phyloP scores from a whole-genome alignment of 1,139 yeast species.

The Suhomyces bokatorum region DNA sequence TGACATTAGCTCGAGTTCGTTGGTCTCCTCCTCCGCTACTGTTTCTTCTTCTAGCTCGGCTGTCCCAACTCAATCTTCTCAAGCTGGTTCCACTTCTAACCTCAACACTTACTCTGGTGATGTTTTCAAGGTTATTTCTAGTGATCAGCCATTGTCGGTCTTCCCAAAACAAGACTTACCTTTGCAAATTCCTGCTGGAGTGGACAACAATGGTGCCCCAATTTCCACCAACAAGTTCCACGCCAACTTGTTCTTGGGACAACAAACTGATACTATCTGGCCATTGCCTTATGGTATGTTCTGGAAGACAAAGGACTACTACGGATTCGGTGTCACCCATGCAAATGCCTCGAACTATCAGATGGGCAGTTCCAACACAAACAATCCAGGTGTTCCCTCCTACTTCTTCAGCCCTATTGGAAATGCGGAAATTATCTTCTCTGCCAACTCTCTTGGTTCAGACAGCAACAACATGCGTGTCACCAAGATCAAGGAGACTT shows the following conservation, averaged over 20 bases:
- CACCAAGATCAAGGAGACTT: constrained; percentile 54
- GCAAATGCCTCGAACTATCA: constrained; percentile 58
- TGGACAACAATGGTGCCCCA: constrained; percentile 48
- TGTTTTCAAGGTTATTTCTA: constrained; percentile 52
- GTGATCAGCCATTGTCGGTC: constrained; percentile 48
- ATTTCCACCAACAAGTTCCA: constrained; percentile 83
- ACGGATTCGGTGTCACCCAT: constrained; percentile 72
- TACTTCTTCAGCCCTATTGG: constrained; percentile 59
- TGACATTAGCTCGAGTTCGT: constrained; percentile 2
- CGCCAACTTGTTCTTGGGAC: constrained; percentile 69
- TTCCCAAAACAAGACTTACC: constrained; percentile 53
- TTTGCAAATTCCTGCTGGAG: constrained; percentile 51
- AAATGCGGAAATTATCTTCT: constrained; percentile 52
- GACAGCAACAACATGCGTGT: constrained; percentile 31
- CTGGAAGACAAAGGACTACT: constrained; percentile 45
- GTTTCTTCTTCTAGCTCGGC: neutral
- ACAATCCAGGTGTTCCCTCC: constrained; percentile 24
- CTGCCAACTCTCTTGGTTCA: constrained; percentile 51
- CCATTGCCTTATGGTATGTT: constrained; percentile 83
- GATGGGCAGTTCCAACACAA: constrained; percentile 56
- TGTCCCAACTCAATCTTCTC: neutral
- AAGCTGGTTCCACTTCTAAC: constrained; percentile 3
- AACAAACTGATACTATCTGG: constrained; percentile 66
- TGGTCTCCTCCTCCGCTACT: constrained; percentile 2
- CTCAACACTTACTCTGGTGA: constrained; percentile 14